Conservation (phyloP, 2,329 filamentous ascomycete genomes). For the Claviceps citrina region DNA sequence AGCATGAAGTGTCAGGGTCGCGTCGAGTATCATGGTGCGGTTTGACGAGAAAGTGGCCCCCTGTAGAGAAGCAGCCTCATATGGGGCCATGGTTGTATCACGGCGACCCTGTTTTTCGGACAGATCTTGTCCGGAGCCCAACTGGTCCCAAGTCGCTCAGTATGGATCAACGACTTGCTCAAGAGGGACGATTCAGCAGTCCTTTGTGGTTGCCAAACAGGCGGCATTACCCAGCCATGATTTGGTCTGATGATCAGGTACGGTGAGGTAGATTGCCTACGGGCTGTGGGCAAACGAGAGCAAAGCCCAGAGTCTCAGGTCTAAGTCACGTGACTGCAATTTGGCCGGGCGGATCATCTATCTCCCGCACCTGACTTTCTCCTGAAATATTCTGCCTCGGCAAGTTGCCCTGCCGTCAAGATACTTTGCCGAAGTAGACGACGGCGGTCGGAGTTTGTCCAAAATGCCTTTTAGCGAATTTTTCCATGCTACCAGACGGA, state of each 20-base stretch:
- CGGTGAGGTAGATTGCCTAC: not conserved
- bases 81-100: conserved; percentile 1
- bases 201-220: not conserved
- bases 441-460: not conserved
- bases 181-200: not conserved
- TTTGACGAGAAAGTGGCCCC: not conserved
- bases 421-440: too few species aligned
- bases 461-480: not conserved
- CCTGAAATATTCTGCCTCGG: too few species aligned
- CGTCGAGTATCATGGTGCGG: not conserved
- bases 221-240: not conserved
- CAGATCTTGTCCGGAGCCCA: not conserved
- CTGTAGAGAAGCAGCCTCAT: not conserved
- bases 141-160: not conserved
- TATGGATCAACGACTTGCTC: not conserved
- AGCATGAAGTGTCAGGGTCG: not conserved
- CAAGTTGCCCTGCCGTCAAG: too few species aligned
- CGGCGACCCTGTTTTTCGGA: not conserved
- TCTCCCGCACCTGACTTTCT: not conserved
- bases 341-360: not conserved
- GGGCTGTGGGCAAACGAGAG: not conserved
- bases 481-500: not conserved
- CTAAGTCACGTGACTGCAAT: not conserved
- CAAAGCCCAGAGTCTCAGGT: not conserved
- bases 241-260: not conserved